phyloP scores from a whole-genome alignment of 352 stramenopile species.

The Achlya hypogyna region DNA sequence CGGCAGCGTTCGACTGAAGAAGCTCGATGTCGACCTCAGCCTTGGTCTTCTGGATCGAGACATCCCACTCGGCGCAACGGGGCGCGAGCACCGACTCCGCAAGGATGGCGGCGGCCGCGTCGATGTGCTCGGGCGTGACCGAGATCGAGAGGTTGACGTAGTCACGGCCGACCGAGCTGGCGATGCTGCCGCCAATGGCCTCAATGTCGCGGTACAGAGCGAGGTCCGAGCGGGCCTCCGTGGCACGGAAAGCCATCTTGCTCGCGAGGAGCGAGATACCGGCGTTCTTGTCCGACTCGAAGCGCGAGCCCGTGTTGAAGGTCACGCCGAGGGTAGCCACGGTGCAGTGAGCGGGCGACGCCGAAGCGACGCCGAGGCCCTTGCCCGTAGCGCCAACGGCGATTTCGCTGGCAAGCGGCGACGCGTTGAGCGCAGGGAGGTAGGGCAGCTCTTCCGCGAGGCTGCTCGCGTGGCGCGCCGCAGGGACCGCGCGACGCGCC shows the following conservation, averaged over 20 bases:
- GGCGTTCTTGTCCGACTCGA: conserved; percentile 61
- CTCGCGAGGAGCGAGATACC: conserved; percentile 68
- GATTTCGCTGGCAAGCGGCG: conserved; percentile 10
- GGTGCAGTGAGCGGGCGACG: conserved; percentile 6
- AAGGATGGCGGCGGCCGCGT: conserved; percentile 58
- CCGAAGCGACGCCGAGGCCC: conserved; percentile 12
- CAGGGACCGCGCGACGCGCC: not conserved
- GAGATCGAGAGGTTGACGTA: conserved; percentile 73
- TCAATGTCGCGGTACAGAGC: conserved; percentile 77
- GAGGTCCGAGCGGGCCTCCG: conserved; percentile 60
- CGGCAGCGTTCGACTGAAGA: conserved; percentile 31
- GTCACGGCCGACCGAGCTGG: conserved; percentile 50
- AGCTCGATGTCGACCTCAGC: conserved; percentile 44
- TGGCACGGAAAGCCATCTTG: conserved; percentile 80
- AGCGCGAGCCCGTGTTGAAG: conserved; percentile 44
- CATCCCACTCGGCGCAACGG: conserved; percentile 71
- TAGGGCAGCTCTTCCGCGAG: conserved; percentile 14
- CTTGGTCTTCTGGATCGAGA: conserved; percentile 61
- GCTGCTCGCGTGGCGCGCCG: not conserved
- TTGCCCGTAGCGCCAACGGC: not conserved
- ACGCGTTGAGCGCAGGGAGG: not conserved
- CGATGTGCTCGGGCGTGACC: conserved; percentile 58
- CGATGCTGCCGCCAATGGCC: conserved; percentile 56
- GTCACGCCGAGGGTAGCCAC: conserved; percentile 53
- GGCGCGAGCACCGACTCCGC: conserved; percentile 68